Evolutionary conservation across 208 protist genomes (phyloP).

Genomic region (Leishmania guyanensis): DNA sequence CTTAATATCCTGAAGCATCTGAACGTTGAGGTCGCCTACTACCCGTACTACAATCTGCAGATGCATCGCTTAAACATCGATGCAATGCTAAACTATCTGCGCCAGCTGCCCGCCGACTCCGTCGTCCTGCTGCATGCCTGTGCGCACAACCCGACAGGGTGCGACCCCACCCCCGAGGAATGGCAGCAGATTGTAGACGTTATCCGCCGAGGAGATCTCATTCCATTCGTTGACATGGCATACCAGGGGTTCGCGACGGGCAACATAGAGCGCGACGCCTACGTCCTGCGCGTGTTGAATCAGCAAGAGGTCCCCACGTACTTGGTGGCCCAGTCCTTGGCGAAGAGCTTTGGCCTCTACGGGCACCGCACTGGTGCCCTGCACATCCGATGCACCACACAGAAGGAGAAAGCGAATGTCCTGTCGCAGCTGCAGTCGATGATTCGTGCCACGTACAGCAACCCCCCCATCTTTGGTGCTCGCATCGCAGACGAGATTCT

Average conservation of each 20-base stretch:
- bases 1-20: constrained; percentile 61
- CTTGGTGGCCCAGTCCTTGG: constrained; percentile 93
- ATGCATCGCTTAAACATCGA: constrained; percentile 70
- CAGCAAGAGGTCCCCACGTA: constrained; percentile 66
- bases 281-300: constrained; percentile 65
- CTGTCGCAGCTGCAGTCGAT: constrained; percentile 92
- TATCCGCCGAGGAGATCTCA: constrained; percentile 70
- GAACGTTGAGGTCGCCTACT: constrained; percentile 43
- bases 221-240: constrained; percentile 95
- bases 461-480: constrained; percentile 95
- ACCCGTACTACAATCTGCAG: constrained; percentile 75
- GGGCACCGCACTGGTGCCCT: constrained; percentile 95
- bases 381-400: constrained; percentile 68
- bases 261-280: constrained; percentile 91
- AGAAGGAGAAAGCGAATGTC: constrained; percentile 70
- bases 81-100: constrained; percentile 70
- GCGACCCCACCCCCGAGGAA: constrained; percentile 94
- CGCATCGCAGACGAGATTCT: constrained; percentile 92
- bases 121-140: constrained; percentile 97
- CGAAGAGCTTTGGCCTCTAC: constrained; percentile 98
- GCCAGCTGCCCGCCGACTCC: constrained; percentile 61
- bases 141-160: constrained; percentile 98
- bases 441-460: constrained; percentile 96
- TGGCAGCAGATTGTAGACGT: constrained; percentile 91
- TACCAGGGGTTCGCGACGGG: constrained; percentile 97